These are phyloP conservation scores for Solanum sparsipilum DNA, from an alignment of 257 asterid species.

Conservation along the genomic window DNA sequence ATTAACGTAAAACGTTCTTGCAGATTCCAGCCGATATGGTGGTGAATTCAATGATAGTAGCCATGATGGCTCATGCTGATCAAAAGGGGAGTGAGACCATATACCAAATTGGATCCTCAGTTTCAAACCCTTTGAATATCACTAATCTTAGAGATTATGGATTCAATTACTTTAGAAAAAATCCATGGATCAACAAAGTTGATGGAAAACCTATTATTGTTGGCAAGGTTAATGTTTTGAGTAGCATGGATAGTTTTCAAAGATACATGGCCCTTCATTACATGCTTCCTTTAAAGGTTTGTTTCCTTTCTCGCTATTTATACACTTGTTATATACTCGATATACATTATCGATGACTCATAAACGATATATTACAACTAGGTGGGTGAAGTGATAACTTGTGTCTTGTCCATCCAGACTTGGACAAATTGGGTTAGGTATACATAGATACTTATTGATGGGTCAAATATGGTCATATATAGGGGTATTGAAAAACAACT, in stretches of 20 bases:
- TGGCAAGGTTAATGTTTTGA: slow-evolving; percentile 41
- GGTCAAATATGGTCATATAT: neutral
- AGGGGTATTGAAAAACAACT: no score
- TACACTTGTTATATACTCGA: neutral
- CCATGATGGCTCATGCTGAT: slow-evolving; percentile 50
- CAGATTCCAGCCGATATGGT: slow-evolving; percentile 97
- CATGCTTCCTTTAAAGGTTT: slow-evolving; percentile 75
- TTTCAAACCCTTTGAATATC: slow-evolving; percentile 53
- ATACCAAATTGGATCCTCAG: slow-evolving; percentile 72
- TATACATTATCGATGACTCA: neutral
- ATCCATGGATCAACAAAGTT: slow-evolving; percentile 64
- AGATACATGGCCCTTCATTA: slow-evolving; percentile 51
- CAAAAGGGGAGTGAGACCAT: slow-evolving; percentile 27
- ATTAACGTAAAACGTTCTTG: neutral
- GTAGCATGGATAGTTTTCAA: slow-evolving; percentile 53
- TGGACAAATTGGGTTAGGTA: neutral
- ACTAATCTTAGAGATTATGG: slow-evolving; percentile 40
- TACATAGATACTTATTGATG: neutral
- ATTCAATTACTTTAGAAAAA: slow-evolving; percentile 35
- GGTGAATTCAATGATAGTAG: slow-evolving; percentile 78
- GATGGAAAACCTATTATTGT: slow-evolving; percentile 61
- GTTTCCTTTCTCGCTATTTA: neutral
- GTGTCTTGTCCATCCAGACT: neutral
- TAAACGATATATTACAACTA: neutral
- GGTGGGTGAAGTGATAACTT: neutral